Conservation (phyloP, 129 eudicot genomes). For the Chrysanthemum lavandulifolium region DNA sequence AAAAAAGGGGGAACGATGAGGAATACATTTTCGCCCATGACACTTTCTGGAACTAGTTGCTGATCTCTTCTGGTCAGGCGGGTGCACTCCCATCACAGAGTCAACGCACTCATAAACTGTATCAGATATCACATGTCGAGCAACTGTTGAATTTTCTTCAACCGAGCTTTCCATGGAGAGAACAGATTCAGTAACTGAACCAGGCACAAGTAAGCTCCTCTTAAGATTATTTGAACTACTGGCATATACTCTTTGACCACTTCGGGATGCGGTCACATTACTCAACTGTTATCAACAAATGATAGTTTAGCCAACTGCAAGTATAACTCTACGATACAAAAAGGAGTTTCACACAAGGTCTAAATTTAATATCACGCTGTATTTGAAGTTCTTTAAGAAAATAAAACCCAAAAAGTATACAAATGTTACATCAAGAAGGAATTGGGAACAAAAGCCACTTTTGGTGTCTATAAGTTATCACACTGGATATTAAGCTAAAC, state of each 20-base stretch:
- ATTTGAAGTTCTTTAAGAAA: too few relatives aligned
- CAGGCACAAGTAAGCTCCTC: slow-evolving; percentile 6
- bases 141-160: slow-evolving; percentile 13
- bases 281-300: slow-evolving; percentile 22
- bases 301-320: neutral
- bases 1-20: slow-evolving; percentile 36
- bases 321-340: neutral
- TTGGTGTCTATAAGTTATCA: neutral
- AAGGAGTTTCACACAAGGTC: neutral
- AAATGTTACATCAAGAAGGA: too few relatives aligned
- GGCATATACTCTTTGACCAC: neutral
- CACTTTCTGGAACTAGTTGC: slow-evolving; percentile 7
- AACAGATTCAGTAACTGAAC: slow-evolving; percentile 4
- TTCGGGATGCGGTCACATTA: neutral
- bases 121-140: slow-evolving; percentile 16
- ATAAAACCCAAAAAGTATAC: too few relatives aligned
- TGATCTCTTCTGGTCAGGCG: neutral
- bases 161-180: slow-evolving; percentile 23
- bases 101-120: slow-evolving; percentile 12
- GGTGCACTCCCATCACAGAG: neutral
- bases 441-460: neutral
- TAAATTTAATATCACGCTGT: too few relatives aligned
- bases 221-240: slow-evolving; percentile 6
- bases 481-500: too few relatives aligned
- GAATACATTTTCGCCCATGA: slow-evolving; percentile 30